Conservation (phyloP, 768 basidiomycete genomes). For the Lactarius pseudohatsudake region DNA sequence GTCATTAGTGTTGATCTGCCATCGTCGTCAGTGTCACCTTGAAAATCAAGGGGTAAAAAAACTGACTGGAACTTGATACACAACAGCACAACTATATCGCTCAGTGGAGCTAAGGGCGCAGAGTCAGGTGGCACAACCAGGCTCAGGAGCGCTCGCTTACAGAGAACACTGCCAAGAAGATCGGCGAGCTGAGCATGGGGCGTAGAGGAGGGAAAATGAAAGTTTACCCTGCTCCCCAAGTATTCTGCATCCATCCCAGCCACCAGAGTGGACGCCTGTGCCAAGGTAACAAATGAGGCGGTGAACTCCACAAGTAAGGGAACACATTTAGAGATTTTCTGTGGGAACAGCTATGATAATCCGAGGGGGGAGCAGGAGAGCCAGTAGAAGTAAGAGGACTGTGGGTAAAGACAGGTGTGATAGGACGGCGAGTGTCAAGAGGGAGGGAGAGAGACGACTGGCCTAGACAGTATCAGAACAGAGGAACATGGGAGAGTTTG, state of each 20-base stretch:
- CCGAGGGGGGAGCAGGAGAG: constrained; percentile 60
- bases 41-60: too few species aligned
- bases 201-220: constrained; percentile 1
- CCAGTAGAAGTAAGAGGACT: constrained; percentile 60
- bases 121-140: background rate
- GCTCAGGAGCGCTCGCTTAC: constrained; percentile 44
- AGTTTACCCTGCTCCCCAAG: constrained; percentile 83
- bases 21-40: too few species aligned
- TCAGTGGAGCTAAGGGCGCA: constrained; percentile 62
- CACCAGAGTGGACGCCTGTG: constrained; percentile 51
- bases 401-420: constrained; percentile 74
- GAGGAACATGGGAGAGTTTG: background rate
- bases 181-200: constrained; percentile 42
- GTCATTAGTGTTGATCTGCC: too few species aligned
- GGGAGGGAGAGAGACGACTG: constrained; percentile 51
- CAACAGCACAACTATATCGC: constrained; percentile 80
- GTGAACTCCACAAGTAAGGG: constrained; percentile 51
- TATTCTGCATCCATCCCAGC: constrained; percentile 71
- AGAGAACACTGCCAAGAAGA: constrained; percentile 93
- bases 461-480: constrained; percentile 43
- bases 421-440: constrained; percentile 69
- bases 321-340: constrained; percentile 26
- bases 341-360: constrained; percentile 45
- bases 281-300: constrained; percentile 49
- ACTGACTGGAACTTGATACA: constrained; percentile 85